Evolutionary conservation across 1,139 yeast species (phyloP), one percentile per base, ranked within the genome.

Genomic region (Taphrina populina): DNA sequence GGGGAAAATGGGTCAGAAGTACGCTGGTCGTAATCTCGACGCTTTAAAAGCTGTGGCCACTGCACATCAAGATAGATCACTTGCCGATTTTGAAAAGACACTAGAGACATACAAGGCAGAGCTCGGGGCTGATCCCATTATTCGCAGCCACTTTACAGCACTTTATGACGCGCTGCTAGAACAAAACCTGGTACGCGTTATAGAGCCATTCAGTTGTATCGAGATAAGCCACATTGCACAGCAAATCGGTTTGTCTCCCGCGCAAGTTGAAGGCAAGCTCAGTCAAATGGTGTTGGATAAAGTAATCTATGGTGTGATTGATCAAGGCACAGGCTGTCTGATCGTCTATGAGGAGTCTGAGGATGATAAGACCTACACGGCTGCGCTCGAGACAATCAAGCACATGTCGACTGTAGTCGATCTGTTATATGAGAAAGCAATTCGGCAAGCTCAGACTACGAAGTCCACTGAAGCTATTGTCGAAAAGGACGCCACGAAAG

Each of bases 291-390:
- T 92, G 64, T 77, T 92, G 64, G 98, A 92, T 70, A 85, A 88
- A 67, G 87, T 90, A 13, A 88, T 94, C 65, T 85, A 84, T 66
- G 99, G 98, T 46, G 97, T 94, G 44, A 76, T 92, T 65, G 98
- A 92, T 70, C 99, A 92, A 74, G 98, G 98, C 44, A 90, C 90
- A 68, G 98, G 98, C 4, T 92, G 97, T 96, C 78, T 92, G 64
- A 83, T 88, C 64, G 81, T 92, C 59, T 92, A 87, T 66, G 95
- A 88, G 60, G 88, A 90, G 67, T 96, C 96, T 46, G 81, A 80
- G 67, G 81, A 82, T 61, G 97, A 92, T 70, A 34, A 41, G 45
- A 83, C 95, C 44, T 94, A 92, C 67, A 95, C 85, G 62, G 82
- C 92, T 49, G 86, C 95, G 35, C 78, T 92, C 63, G 95, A 86